Evolutionary conservation across 208 protist genomes (phyloP), one percentile per base, ranked within the genome.

Genomic region (Leishmania braziliensis): DNA sequence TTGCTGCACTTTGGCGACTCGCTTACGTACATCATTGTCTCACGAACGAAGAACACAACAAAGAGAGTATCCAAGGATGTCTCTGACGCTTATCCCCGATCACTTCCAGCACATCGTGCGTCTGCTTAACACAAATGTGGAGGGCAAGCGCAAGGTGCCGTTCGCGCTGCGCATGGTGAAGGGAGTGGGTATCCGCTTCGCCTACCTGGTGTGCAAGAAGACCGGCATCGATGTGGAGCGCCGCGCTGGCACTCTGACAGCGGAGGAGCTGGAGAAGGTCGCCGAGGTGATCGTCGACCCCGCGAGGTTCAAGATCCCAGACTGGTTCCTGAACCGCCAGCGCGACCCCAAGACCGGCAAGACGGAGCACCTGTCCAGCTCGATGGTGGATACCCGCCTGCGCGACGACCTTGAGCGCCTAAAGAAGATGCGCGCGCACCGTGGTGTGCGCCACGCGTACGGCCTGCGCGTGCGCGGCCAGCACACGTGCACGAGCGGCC

Each of bases 81-180:
- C 84, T 10, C 70, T 92, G 5, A 84, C 84, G 48, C 84, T 97
- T 43, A 86, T 94, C 76, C 81, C 88, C 26, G 93, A 97, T 0
- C 83, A 99, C 79, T 99, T 99, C 93, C 98, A 99, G 92, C 98
- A 99, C 93, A 99, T 99, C 84, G 94, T 99, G 86, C 99, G 99
- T 99, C 94, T 99, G 62, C 95, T 99, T 84, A 99, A 99, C 95
- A 99, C 99, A 80, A 99, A 99, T 95, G 91, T 99, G 86, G 98
- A 99, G 81, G 99, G 96, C 79, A 98, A 95, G 84, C 90, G 94
- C 86, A 99, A 99, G 97, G 91, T 99, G 51, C 89, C 98, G 76
- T 99, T 99, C 85, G 99, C 99, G 80, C 91, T 99, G 70, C 99
- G 98, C 85, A 93, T 97, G 88, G 99, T 99, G 92, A 99, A 99